Evolutionary conservation across 495 filamentous ascomycete genomes (phyloP).

Genomic region (Talaromyces wortmannii): DNA sequence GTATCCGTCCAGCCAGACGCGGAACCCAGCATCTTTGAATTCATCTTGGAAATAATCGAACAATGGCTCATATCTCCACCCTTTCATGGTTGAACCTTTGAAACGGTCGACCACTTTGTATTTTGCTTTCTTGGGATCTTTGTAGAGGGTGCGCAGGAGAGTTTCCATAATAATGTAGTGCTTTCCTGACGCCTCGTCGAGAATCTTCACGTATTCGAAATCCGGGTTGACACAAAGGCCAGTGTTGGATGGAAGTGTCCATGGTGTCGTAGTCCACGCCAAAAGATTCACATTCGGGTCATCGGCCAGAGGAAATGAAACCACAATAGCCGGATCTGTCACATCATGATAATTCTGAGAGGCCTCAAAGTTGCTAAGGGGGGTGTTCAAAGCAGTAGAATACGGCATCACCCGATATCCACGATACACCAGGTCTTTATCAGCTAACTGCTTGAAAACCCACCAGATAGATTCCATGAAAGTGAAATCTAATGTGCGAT

Average conservation of each 20-base stretch:
- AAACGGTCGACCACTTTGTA: conserved; percentile 79
- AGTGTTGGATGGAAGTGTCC: conserved; percentile 85
- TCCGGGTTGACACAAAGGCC: conserved; percentile 78
- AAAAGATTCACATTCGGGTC: conserved; percentile 71
- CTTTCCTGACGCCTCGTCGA: conserved; percentile 72
- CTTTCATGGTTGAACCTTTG: conserved; percentile 81
- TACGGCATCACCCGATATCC: conserved; percentile 93
- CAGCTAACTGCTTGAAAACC: conserved; percentile 89
- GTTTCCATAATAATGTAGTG: conserved; percentile 86
- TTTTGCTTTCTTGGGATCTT: conserved; percentile 96
- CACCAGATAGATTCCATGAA: conserved; percentile 98
- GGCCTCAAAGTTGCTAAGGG: conserved; percentile 89
- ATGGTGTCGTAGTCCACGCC: conserved; percentile 94
- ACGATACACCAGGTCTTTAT: conserved; percentile 83
- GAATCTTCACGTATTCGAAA: conserved; percentile 91
- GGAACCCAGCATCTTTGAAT: conserved; percentile 85
- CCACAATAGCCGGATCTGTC: conserved; percentile 86
- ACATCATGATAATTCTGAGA: conserved; percentile 93
- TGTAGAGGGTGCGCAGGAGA: conserved; percentile 80
- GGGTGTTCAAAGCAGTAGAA: conserved; percentile 84
- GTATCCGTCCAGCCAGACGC: conserved; percentile 78
- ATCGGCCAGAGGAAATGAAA: conserved; percentile 75
- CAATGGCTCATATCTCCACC: conserved; percentile 86
- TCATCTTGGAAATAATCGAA: conserved; percentile 93
- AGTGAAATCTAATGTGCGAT: conserved; percentile 84